Evolutionary conservation across 352 stramenopile genomes (phyloP).

Genomic region (Albugo candida): DNA sequence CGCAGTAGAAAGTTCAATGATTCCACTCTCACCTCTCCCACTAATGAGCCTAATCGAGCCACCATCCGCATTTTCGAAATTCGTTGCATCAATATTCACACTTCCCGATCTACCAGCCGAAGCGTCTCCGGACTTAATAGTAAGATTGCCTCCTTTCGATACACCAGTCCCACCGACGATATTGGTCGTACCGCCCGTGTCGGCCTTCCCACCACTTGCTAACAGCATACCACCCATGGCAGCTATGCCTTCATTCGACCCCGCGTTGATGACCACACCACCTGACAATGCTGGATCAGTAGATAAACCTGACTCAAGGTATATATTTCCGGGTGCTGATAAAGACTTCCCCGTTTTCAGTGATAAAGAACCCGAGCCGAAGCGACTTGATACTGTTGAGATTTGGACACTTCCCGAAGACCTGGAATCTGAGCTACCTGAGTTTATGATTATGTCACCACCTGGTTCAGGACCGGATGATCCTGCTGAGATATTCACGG

Average conservation of each 20-base stretch:
- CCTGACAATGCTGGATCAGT: too few species aligned
- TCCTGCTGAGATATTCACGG: not conserved
- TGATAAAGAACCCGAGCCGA: too few species aligned
- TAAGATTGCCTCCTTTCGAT: constrained; percentile 27
- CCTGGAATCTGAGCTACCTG: too few species aligned
- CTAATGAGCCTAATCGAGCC: constrained; percentile 31
- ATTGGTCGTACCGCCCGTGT: constrained; percentile 65
- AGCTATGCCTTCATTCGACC: too few species aligned
- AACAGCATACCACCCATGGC: not conserved
- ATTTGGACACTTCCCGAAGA: too few species aligned
- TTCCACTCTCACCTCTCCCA: constrained; percentile 16
- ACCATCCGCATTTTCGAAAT: constrained; percentile 27
- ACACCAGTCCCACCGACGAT: constrained; percentile 30
- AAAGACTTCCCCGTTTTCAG: too few species aligned
- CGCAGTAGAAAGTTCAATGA: too few species aligned
- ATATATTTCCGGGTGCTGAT: constrained; percentile 11
- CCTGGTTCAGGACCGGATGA: too few species aligned
- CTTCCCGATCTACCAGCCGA: not conserved
- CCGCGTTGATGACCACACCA: too few species aligned
- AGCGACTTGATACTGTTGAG: too few species aligned
- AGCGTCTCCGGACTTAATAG: constrained; percentile 15
- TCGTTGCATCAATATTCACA: constrained; percentile 18
- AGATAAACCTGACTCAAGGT: constrained; percentile 6
- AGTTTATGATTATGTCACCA: too few species aligned
- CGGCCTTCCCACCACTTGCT: constrained; percentile 55